Percentiles rank a stretch among this genome's conserved stretches.
phyloP scores from a whole-genome alignment of 495 filamentous ascomycete genomes.

The Trichoderma reesei region DNA sequence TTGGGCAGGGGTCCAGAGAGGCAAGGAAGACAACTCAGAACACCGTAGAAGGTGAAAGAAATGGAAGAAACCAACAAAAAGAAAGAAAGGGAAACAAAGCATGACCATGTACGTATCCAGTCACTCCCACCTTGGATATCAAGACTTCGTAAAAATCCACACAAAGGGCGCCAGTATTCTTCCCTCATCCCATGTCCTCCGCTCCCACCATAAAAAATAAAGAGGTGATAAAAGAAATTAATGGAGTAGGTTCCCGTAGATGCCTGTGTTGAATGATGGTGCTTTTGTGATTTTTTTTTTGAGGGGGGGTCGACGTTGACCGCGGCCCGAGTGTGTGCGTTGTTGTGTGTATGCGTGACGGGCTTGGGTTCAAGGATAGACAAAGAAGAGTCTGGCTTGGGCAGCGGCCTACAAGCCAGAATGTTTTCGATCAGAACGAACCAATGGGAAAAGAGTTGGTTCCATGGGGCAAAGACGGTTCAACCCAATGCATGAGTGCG shows the following conservation, averaged over 20 bases:
- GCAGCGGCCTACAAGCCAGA: neutral
- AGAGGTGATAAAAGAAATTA: neutral
- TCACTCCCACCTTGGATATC: slow-evolving; percentile 6
- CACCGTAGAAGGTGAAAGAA: neutral
- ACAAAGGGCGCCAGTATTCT: neutral
- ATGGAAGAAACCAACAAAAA: neutral
- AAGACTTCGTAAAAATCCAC: slow-evolving; percentile 7
- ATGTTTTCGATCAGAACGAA: neutral
- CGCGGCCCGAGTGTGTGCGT: neutral
- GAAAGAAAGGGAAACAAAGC: neutral
- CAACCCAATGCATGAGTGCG: neutral
- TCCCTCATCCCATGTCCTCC: neutral
- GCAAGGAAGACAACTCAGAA: neutral
- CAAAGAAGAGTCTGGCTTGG: neutral
- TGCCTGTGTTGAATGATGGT: neutral
- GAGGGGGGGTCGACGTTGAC: no score
- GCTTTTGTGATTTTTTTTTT: neutral
- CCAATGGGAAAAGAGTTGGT: neutral
- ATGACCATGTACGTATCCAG: slow-evolving; percentile 6
- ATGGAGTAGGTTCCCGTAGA: neutral
- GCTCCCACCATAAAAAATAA: neutral
- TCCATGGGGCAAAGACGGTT: neutral
- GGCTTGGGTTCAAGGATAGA: neutral
- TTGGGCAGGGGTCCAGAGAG: neutral
- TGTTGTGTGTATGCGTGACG: neutral